phyloP scores from a whole-genome alignment of 73 alveolate species.

The Stentor coeruleus region DNA sequence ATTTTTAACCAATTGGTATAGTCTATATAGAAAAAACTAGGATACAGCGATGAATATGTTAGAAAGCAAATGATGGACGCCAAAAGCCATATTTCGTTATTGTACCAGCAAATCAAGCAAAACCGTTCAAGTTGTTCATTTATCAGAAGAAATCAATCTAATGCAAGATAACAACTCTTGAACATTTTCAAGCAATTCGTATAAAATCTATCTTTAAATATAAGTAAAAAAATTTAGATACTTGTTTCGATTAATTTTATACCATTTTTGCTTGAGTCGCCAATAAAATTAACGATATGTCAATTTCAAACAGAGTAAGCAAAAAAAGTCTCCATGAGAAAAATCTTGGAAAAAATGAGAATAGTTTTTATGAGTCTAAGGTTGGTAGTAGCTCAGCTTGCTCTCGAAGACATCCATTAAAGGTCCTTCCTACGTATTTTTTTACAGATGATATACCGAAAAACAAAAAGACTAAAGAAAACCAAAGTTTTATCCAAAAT shows the following conservation, averaged over 20 bases:
- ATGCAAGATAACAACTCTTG: neutral
- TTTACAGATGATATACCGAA: neutral
- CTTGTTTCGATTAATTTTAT: no score
- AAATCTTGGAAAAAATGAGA: no score
- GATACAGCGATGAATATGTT: neutral
- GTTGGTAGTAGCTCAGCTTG: neutral
- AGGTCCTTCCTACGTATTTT: neutral
- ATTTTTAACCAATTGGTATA: neutral
- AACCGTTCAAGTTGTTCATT: neutral
- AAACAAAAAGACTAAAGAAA: neutral
- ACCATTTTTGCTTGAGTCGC: no score
- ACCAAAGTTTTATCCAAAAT: no score
- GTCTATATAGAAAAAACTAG: slow-evolving; percentile 15
- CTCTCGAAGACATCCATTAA: neutral
- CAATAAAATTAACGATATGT: no score
- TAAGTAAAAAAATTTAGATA: no score
- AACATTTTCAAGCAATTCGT: no score
- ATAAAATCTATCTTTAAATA: no score
- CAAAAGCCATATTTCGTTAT: slow-evolving; percentile 12
- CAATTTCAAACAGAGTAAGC: no score
- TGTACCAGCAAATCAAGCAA: slow-evolving; percentile 7
- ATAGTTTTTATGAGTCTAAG: no score
- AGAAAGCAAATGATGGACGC: neutral
- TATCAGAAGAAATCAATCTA: neutral
- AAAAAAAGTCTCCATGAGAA: no score